Evolutionary conservation across 176 grass and related monocot species (phyloP).

Genomic region (Secale cereale): DNA sequence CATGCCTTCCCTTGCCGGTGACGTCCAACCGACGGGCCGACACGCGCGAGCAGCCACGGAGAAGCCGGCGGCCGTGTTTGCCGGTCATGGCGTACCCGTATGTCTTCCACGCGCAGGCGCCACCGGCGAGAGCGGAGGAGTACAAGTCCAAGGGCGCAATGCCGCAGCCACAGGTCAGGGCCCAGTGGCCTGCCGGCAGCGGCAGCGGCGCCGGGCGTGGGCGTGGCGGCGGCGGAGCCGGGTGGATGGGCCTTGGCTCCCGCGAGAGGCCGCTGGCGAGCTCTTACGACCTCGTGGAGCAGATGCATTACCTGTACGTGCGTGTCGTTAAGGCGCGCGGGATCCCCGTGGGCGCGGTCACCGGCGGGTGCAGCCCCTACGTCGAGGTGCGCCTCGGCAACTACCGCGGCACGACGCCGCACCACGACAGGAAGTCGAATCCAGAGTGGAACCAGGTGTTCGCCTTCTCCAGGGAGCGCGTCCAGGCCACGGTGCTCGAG

Average conservation of each 20-base stretch:
- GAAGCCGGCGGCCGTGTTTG: not conserved
- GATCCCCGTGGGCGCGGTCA: conserved; percentile 28
- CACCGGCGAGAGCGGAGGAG: conserved; percentile 40
- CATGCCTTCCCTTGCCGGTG: conserved; percentile 39
- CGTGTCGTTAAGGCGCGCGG: conserved; percentile 70
- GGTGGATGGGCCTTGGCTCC: conserved; percentile 23
- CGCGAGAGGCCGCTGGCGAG: conserved; percentile 51
- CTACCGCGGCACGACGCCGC: conserved; percentile 49
- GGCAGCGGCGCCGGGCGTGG: not conserved
- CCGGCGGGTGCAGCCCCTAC: conserved; percentile 48
- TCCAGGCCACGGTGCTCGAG: conserved; percentile 65
- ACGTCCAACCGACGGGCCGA: conserved; percentile 6
- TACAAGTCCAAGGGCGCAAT: conserved; percentile 43
- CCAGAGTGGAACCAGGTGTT: conserved; percentile 86
- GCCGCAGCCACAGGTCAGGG: conserved; percentile 26
- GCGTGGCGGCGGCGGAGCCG: not conserved
- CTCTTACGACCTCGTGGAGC: conserved; percentile 78
- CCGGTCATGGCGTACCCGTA: conserved; percentile 58
- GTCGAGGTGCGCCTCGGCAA: conserved; percentile 70
- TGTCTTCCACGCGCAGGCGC: conserved; percentile 48
- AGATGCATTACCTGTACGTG: conserved; percentile 76
- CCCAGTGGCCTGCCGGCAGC: conserved; percentile 37
- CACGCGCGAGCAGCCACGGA: not conserved
- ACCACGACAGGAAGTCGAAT: conserved; percentile 15
- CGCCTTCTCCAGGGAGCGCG: conserved; percentile 62